A percentile compares a stretch with the other conserved stretches of the same genome.
These are phyloP conservation scores for Dryas drummondii DNA, from an alignment of 306 rosid species.

Conservation along the genomic window DNA sequence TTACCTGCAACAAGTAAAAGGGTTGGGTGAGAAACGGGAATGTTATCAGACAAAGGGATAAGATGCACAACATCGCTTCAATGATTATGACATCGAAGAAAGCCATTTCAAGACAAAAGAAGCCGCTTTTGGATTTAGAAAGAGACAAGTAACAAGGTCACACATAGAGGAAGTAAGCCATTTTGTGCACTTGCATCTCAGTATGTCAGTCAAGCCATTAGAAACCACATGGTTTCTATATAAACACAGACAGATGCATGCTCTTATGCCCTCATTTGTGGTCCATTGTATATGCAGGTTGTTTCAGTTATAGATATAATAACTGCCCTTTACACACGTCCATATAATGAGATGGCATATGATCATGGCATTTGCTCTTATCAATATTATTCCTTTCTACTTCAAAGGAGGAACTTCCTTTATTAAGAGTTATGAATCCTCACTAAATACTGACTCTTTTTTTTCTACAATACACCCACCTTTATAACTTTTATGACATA, in stretches of 20 bases:
- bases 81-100: background rate
- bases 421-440: background rate
- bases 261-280: background rate
- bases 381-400: background rate
- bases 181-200: constrained; percentile 7
- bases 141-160: background rate
- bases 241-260: constrained; percentile 8
- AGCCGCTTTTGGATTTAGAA: background rate
- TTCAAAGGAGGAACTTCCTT: background rate
- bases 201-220: background rate
- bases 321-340: background rate
- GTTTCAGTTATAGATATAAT: constrained; percentile 6
- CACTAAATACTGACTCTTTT: no score
- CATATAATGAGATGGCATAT: background rate
- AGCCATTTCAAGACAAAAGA: background rate
- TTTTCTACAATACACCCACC: no score
- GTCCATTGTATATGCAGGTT: background rate
- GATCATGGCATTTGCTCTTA: background rate
- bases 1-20: background rate
- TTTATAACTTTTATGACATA: no score
- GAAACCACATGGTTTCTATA: constrained; percentile 14
- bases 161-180: background rate
- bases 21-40: background rate
- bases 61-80: background rate
- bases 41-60: background rate